Conservation (phyloP, 2,329 filamentous ascomycete species). For the Xylariaceae sp. region DNA sequence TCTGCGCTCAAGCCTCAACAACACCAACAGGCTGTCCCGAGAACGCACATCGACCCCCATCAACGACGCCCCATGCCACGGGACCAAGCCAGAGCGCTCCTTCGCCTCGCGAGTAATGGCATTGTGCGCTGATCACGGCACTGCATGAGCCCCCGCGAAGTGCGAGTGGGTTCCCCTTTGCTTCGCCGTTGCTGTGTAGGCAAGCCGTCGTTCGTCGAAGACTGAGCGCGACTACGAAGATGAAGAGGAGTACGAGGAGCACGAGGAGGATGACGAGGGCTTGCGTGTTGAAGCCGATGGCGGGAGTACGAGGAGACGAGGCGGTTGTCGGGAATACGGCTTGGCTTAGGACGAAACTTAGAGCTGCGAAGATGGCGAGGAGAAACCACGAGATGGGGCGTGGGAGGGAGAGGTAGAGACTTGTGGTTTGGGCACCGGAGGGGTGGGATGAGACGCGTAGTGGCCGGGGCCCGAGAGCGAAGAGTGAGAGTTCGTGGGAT, state of each 20-base stretch:
- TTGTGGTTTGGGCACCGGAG: slow-evolving; percentile 42
- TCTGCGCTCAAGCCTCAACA: slow-evolving; percentile 30
- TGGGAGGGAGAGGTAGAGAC: slow-evolving; percentile 49
- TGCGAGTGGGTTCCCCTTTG: slow-evolving; percentile 46
- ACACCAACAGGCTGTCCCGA: slow-evolving; percentile 31
- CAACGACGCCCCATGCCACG: slow-evolving; percentile 45
- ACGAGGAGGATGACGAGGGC: slow-evolving; percentile 40
- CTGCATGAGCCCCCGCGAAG: slow-evolving; percentile 46
- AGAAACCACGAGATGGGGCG: slow-evolving; percentile 43
- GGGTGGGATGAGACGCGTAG: slow-evolving; percentile 45
- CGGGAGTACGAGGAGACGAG: slow-evolving; percentile 16
- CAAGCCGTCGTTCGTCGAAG: slow-evolving; percentile 37
- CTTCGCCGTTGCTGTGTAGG: slow-evolving; percentile 34
- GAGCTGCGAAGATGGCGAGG: slow-evolving; percentile 39
- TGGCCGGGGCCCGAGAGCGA: slow-evolving; percentile 32
- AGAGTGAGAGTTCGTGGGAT: slow-evolving; percentile 47
- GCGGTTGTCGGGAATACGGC: slow-evolving; percentile 34
- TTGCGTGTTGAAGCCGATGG: slow-evolving; percentile 40
- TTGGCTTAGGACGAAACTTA: slow-evolving; percentile 45
- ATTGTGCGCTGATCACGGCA: slow-evolving; percentile 48
- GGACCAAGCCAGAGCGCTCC: slow-evolving; percentile 32
- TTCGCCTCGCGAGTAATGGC: slow-evolving; percentile 35
- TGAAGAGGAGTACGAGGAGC: slow-evolving; percentile 36
- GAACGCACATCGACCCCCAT: slow-evolving; percentile 43
- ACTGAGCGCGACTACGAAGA: slow-evolving; percentile 36